Evolutionary conservation across 441 rosid species (phyloP).

Genomic region (Omphalea diandra): DNA sequence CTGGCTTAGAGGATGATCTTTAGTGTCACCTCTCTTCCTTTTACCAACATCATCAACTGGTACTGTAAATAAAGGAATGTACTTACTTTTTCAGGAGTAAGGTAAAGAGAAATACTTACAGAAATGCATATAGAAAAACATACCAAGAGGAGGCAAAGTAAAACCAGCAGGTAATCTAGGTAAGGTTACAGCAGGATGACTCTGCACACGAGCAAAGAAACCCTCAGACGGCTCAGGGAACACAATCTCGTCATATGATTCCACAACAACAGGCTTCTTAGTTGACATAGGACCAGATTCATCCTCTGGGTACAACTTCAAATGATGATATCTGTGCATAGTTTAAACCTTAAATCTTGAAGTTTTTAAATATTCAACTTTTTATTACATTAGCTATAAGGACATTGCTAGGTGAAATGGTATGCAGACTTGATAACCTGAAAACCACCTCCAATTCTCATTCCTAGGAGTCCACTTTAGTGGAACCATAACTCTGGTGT

Average conservation of each 20-base stretch:
- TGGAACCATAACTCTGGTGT: background rate
- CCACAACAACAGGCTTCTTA: slow-evolving; percentile 81
- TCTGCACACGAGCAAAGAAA: slow-evolving; percentile 62
- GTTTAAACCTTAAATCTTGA: background rate
- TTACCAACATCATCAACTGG: slow-evolving; percentile 37
- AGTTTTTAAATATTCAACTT: background rate
- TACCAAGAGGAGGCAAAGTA: slow-evolving; percentile 27
- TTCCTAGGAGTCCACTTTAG: background rate
- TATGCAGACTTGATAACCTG: background rate
- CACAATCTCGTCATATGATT: slow-evolving; percentile 76
- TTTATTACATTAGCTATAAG: background rate
- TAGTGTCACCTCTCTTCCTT: slow-evolving; percentile 62
- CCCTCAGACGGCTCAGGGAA: slow-evolving; percentile 74
- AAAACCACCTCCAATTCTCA: background rate
- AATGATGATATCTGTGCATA: slow-evolving; percentile 57
- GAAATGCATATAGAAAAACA: slow-evolving; percentile 8
- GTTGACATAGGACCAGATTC: slow-evolving; percentile 62
- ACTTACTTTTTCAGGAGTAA: slow-evolving; percentile 17
- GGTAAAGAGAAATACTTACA: slow-evolving; percentile 4
- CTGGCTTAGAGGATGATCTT: slow-evolving; percentile 67
- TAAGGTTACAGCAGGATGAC: slow-evolving; percentile 63
- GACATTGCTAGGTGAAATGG: background rate
- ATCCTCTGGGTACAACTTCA: slow-evolving; percentile 76
- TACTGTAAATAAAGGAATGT: slow-evolving; percentile 32
- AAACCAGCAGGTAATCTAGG: slow-evolving; percentile 63